A percentile compares a stretch with the other conserved stretches of the same genome.
phyloP scores from a whole-genome alignment of 495 filamentous ascomycete genomes.

The Haplographium delicatum region DNA sequence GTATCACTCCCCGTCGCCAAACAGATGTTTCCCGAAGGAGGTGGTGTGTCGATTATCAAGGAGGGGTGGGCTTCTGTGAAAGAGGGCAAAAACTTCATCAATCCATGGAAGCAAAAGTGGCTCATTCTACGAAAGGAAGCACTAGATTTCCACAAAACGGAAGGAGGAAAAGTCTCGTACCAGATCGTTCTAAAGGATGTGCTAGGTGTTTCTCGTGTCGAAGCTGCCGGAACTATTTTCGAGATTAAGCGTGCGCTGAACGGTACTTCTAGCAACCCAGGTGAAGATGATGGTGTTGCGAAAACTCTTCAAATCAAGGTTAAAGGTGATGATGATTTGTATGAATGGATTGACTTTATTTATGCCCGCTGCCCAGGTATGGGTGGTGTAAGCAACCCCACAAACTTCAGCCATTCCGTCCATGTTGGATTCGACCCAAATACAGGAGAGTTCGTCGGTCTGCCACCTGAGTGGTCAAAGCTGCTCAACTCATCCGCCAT shows the following conservation, averaged over 20 bases:
- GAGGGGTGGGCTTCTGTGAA: conserved; percentile 81
- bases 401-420: conserved; percentile 92
- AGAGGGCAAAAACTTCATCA: conserved; percentile 81
- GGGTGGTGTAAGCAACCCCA: conserved; percentile 97
- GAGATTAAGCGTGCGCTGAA: conserved; percentile 76
- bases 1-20: conserved; percentile 61
- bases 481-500: conserved; percentile 91
- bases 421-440: conserved; percentile 96
- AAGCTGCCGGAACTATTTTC: conserved; percentile 81
- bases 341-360: conserved; percentile 97
- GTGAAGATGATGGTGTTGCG: conserved; percentile 66
- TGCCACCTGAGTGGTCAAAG: conserved; percentile 95
- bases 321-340: conserved; percentile 90
- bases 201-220: conserved; percentile 75
- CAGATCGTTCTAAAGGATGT: conserved; percentile 81
- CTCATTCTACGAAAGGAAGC: conserved; percentile 82
- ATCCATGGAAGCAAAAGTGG: conserved; percentile 79
- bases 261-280: conserved; percentile 54
- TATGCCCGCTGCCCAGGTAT: conserved; percentile 94
- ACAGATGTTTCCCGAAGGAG: conserved; percentile 55
- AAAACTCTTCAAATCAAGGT: conserved; percentile 83
- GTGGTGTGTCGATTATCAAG: conserved; percentile 71
- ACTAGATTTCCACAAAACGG: conserved; percentile 87
- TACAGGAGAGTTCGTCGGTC: conserved; percentile 85
- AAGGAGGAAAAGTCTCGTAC: conserved; percentile 74